Conservation (phyloP, 108 stramenopile genomes). For the Pseudonitzschia delicatissima region DNA sequence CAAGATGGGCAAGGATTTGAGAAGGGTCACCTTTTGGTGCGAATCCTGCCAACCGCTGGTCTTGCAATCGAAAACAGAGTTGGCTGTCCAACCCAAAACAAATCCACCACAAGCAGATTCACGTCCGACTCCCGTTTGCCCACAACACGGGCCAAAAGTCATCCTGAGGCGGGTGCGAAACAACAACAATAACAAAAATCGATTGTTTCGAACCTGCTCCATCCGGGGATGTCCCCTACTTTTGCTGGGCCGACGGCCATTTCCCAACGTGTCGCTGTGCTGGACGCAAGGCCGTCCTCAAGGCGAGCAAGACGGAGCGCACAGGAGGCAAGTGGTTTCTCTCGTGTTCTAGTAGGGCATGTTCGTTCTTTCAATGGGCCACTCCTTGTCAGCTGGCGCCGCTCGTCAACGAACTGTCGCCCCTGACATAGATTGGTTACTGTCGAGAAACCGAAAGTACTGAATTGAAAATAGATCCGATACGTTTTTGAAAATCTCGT, state of each 20-base stretch:
- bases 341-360: constrained; percentile 31
- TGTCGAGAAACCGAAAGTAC: not conserved
- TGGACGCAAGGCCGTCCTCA: constrained; percentile 33
- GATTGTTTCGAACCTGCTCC: constrained; percentile 54
- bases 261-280: constrained; percentile 44
- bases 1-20: constrained; percentile 50
- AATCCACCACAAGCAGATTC: not conserved
- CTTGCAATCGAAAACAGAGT: not conserved
- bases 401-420: constrained; percentile 1
- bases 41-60: constrained; percentile 40
- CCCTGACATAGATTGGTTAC: not conserved
- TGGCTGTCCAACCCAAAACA: constrained; percentile 14
- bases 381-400: constrained; percentile 19
- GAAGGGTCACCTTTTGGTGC: constrained; percentile 65
- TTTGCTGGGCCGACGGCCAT: constrained; percentile 55
- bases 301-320: constrained; percentile 50
- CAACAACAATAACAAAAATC: constrained; percentile 26
- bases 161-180: constrained; percentile 41
- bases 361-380: constrained; percentile 27
- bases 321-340: constrained; percentile 65
- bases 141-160: constrained; percentile 49
- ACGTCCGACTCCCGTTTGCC: constrained; percentile 24
- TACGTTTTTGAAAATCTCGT: too few relatives aligned
- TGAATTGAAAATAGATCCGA: too few relatives aligned
- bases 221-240: constrained; percentile 41